These are phyloP conservation scores for Citrus inodora DNA, from an alignment of 345 rosid genomes.

Conservation along the genomic window DNA sequence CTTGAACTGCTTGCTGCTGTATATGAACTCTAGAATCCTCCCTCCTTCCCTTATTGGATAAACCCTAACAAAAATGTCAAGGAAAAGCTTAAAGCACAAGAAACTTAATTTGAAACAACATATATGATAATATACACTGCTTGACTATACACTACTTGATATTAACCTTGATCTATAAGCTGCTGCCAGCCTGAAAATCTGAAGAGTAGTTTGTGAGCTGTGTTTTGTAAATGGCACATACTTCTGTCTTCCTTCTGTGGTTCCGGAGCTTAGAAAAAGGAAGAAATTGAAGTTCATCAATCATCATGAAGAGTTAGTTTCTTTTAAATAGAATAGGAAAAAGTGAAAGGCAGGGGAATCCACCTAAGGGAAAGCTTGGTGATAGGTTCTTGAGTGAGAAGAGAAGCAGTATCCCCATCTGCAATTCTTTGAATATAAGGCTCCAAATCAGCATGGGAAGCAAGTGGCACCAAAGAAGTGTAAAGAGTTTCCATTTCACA, in stretches of 20 bases:
- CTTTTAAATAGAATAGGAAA: not conserved
- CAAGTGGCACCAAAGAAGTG: slow-evolving; percentile 70
- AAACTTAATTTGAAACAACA: not conserved
- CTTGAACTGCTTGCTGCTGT: slow-evolving; percentile 72
- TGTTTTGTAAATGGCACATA: slow-evolving; percentile 77
- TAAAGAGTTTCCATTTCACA: slow-evolving; percentile 62
- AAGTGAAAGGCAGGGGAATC: not conserved
- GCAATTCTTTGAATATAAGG: slow-evolving; percentile 79
- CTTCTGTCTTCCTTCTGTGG: slow-evolving; percentile 91
- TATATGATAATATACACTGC: too few relatives aligned
- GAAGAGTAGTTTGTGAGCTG: slow-evolving; percentile 72
- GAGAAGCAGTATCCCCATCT: slow-evolving; percentile 69
- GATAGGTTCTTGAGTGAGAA: slow-evolving; percentile 73
- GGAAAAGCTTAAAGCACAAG: not conserved
- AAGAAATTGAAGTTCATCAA: not conserved
- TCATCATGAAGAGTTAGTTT: not conserved
- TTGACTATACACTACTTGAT: too few relatives aligned
- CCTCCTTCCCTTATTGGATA: slow-evolving; percentile 80
- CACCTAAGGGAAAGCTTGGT: slow-evolving; percentile 77
- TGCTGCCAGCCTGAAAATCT: slow-evolving; percentile 76
- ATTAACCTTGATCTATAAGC: slow-evolving; percentile 83
- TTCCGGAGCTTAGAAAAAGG: slow-evolving; percentile 69
- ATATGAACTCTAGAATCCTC: slow-evolving; percentile 84
- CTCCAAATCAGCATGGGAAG: slow-evolving; percentile 81
- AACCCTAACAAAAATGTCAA: slow-evolving; percentile 27